Base-by-base conservation (phyloP, 2,329 filamentous ascomycete genomes). In the Aspergillus caelatus region DNA sequence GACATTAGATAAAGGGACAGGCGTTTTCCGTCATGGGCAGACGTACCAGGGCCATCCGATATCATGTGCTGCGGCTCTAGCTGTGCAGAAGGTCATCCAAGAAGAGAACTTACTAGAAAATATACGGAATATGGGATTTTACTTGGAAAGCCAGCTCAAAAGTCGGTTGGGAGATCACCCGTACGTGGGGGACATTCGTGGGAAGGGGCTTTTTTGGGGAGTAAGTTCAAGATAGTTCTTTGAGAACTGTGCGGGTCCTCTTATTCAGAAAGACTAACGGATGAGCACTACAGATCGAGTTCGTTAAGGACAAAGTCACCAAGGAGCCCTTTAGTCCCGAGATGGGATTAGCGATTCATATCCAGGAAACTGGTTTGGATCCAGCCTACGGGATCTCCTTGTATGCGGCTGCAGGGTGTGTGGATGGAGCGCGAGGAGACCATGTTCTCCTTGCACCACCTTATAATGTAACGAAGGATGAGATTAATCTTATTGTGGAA, bases 371-470 rank as follows among this genome's bases (percentile, higher is more conserved):
- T 67, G 86, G 84, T 2, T 63, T 79, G 59, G 71, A 77, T 10
- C 70, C 77, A 5, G 72, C 71, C 21, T 71, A 84, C 69, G 81
- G 80, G 60, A 85, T 91, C 65, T 83, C 83, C 4, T 71, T 92
- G 3, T 92, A 92, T 71, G 87, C 87, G 1, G 89, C 88, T 0
- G 78, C 79, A 0, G 89, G 89, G 1, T 87, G 87, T 0, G 85
- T 81, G 0, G 88, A 91, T 52, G 81, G 84, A 1, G 71, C 74
- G n/a, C 72, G 73, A 1, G 90, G 91, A 11, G 91, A 94, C 70
- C 89, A 92, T 74, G 79, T 92, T 41, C 81, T 93, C 30, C 70
- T 94, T 12, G 85, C 89, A 1, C 91, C 91, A 6, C 84, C 91
- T 0, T 92, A 88, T 76, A 92, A 86, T 52, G 81, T 89, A 26